phyloP scores from a whole-genome alignment of 1,139 yeast species.

The Meyerozyma guilliermondii region DNA sequence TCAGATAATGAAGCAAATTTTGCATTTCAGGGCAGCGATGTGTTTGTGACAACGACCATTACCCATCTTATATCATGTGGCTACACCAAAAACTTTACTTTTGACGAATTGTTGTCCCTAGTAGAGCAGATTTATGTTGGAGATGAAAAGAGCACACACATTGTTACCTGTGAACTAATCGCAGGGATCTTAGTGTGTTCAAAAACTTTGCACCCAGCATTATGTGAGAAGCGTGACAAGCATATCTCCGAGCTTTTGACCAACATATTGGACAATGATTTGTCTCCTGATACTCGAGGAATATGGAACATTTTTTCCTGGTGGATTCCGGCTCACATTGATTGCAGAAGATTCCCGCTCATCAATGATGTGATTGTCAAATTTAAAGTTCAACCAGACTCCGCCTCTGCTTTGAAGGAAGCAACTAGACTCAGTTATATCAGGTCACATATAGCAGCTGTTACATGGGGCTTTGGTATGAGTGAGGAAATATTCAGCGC shows the following conservation, averaged over 20 bases:
- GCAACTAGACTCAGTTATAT: conserved; percentile 59
- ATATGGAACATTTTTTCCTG: conserved; percentile 78
- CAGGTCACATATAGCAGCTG: conserved; percentile 48
- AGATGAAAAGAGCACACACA: conserved; percentile 63
- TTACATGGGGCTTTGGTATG: conserved; percentile 56
- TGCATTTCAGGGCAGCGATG: conserved; percentile 60
- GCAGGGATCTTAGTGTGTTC: conserved; percentile 54
- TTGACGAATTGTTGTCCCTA: conserved; percentile 46
- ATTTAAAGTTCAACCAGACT: conserved; percentile 44
- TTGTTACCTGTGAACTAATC: conserved; percentile 56
- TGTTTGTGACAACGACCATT: conserved; percentile 45
- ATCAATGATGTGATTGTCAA: conserved; percentile 44
- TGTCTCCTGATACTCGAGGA: conserved; percentile 71
- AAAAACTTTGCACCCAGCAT: conserved; percentile 24
- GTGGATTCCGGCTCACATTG: conserved; percentile 67
- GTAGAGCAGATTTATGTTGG: conserved; percentile 48
- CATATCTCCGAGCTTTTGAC: conserved; percentile 41
- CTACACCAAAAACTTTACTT: conserved; percentile 24
- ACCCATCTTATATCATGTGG: conserved; percentile 43
- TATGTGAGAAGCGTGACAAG: conserved; percentile 36
- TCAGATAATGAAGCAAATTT: conserved; percentile 62
- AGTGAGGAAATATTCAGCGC: conserved; percentile 44
- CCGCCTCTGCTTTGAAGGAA: conserved; percentile 65
- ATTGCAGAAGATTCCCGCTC: conserved; percentile 60
- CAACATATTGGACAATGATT: conserved; percentile 48